Evolutionary conservation across 208 protist genomes (phyloP), one percentile per base, ranked within the genome.

Genomic region (Sergeia podlipaevii): DNA sequence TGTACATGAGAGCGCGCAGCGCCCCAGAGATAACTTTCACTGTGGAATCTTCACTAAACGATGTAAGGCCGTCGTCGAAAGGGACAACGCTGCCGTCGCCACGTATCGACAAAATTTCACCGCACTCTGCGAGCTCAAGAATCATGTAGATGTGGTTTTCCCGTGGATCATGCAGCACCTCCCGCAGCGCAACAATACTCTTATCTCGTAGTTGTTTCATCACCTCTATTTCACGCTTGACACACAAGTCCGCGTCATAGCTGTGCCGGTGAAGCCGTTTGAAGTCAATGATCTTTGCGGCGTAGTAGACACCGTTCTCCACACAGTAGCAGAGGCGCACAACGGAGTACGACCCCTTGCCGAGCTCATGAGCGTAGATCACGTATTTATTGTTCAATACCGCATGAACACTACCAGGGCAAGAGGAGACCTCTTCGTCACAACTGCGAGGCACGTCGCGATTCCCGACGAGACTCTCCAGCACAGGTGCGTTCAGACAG

Each of bases 121-220:
- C 68, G 10, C 59, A 24, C 45, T 77, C 81, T 4, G 81, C 81
- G 38, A 95, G 90, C 65, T 97, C 91, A 17, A 97, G 42, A 10
- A 97, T 49, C 44, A 87, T 51, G 54, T 93, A 96, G 32, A 97
- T 62, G 36, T 91, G 88, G 33, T 91, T 77, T 27, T 60, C 64
- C 10, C 37, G 26, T 17, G 84, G 85, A 60, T 98, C 94, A 52
- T 98, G 85, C 24, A 98, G 95, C 0, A 98, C 90, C 66, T 98
- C 96, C 33, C 76, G 74, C 23, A 98, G 76, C 15, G 72, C 57
- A 5, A 98, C 70, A 37, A 98, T 85, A 70, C 97, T 97, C 4
- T 45, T 52, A 66, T 98, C 96, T 30, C 81, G 63, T 28, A 98
- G 63, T 51, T 95, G 85, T 60, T 96, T 93, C 77, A 97, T 78